Conservation (phyloP, 2,329 filamentous ascomycete species). For the Fusarium bulbicola region DNA sequence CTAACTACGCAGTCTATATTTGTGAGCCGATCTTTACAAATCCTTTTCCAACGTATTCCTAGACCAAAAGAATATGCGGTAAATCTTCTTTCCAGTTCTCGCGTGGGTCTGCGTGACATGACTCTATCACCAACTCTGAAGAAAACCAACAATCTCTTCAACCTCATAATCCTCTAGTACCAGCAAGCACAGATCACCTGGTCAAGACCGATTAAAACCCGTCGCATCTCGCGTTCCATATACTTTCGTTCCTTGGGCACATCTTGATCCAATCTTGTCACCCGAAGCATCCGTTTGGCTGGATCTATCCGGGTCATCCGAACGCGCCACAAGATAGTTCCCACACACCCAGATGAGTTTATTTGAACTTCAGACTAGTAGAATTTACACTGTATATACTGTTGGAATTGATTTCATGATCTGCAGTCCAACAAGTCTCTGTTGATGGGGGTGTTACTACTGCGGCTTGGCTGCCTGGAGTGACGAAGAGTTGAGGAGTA, state of each 20-base stretch:
- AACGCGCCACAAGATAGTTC: neutral
- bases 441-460: fast-evolving
- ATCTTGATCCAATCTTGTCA: neutral
- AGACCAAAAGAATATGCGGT: fast-evolving
- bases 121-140: neutral
- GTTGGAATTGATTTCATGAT: fast-evolving
- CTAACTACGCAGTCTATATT: fast-evolving
- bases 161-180: neutral
- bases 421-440: fast-evolving
- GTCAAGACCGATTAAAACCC: neutral
- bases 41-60: fast-evolving
- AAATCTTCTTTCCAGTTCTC: fast-evolving
- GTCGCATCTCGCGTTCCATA: neutral
- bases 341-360: neutral
- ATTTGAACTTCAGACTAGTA: neutral
- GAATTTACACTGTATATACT: neutral
- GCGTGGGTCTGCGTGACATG: fast-evolving
- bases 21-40: fast-evolving
- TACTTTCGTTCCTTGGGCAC: neutral
- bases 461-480: neutral
- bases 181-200: neutral
- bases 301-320: conserved; percentile 2
- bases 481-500: neutral
- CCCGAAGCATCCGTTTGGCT: neutral
- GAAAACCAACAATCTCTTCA: neutral